Evolutionary conservation across 306 rosid species (phyloP), one percentile per base, ranked within the genome.

Genomic region (Cucurbita pepo): DNA sequence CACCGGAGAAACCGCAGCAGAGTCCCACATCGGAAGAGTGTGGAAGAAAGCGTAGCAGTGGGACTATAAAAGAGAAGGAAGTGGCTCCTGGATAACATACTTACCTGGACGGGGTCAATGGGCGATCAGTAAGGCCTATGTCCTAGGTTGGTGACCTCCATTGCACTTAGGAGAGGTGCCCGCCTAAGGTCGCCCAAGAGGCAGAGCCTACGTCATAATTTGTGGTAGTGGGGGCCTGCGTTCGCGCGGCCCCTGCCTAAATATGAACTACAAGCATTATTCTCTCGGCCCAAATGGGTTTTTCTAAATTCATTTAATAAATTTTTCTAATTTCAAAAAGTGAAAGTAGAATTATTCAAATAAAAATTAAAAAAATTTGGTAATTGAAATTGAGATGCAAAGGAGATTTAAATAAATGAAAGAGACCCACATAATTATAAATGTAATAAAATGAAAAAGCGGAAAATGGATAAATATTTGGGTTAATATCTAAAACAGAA

Each of bases 191-290:
- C 81, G 60, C 87, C 62, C 76, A 30, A 30, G 34, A 30, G 56
- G 80, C 71, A 80, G 86, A 84, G 55, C 80, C 86, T 75, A 82
- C 82, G 78, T 89, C 85, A 80, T 80, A 80, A 85, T 89, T 86
- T 89, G 81, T 86, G 72, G 56, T 3, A 5, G 79, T 15, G 74
- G 88, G 82, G 86, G 86, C 88, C 76, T 82, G 90, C 82, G 87
- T 83, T 48, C 80, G 90, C 81, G 88, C 88, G 73, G 86, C 86
- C 87, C 82, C 78, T 73, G 34, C 34, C 3, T 30, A 30, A 3
- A 2, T 30, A 2, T 3, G 0, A 0, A 30, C 3, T 30, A 1
- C 34, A 0, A 30, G 0, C 34, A 1, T 30, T 30, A 30, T 2
- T 30, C 34, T 30, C 34, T 3, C 34, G 34, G 34, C 34, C 34